Evolutionary conservation across 1,284 basidiomycete genomes (phyloP).

Genomic region (Marasmius tenuissimus): DNA sequence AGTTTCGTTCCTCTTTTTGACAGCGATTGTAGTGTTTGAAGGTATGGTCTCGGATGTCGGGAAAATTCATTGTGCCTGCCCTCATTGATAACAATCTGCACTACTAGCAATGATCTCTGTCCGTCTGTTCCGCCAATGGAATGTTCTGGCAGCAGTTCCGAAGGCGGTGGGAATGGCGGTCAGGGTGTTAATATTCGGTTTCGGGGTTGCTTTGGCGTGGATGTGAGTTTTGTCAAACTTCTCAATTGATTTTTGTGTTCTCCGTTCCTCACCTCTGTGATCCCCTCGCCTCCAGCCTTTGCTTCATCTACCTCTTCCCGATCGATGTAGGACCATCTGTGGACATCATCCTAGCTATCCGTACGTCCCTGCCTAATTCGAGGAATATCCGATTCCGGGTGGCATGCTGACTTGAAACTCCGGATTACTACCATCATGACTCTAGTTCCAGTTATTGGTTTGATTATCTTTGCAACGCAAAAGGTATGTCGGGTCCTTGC

Average conservation of each 20-base stretch:
- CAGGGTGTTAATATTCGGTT: background rate
- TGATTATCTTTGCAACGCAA: background rate
- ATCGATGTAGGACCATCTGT: background rate
- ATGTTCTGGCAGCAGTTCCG: background rate
- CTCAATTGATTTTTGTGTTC: background rate
- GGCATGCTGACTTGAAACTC: background rate
- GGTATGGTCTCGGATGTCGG: background rate
- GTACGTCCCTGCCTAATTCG: background rate
- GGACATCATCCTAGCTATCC: background rate
- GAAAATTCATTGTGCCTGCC: background rate
- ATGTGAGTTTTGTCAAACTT: background rate
- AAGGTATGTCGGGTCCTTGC: background rate
- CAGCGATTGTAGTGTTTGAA: background rate
- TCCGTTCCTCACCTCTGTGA: background rate
- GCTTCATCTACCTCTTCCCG: background rate
- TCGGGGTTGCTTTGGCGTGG: background rate
- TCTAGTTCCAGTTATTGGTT: background rate
- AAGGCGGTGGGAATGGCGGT: background rate
- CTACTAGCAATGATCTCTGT: background rate
- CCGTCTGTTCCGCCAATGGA: background rate
- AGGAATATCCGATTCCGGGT: background rate
- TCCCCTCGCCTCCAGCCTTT: background rate
- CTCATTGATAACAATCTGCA: background rate
- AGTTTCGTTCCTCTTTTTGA: background rate
- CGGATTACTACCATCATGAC: background rate